A percentile compares a stretch with the other conserved stretches of the same genome.
These are phyloP conservation scores for Gamarada debralockiae DNA, from an alignment of 495 filamentous ascomycete species.

Conservation along the genomic window DNA sequence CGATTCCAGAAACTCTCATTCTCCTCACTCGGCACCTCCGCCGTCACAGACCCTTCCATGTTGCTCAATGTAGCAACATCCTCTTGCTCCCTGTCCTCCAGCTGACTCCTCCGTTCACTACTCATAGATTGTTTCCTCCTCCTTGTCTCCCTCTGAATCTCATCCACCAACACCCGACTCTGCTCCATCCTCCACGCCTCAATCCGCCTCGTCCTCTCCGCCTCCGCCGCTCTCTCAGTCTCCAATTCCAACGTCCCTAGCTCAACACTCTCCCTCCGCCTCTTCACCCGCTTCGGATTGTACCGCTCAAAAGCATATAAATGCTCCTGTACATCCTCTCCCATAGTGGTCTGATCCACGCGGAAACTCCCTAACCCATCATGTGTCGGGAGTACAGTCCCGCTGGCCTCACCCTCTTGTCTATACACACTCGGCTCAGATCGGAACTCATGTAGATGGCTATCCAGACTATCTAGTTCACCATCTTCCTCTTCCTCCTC, in stretches of 20 bases:
- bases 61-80: slow-evolving; percentile 22
- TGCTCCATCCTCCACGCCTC: slow-evolving; percentile 92
- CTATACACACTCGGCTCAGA: slow-evolving; percentile 47
- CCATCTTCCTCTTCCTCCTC: slow-evolving; percentile 58
- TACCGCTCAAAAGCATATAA: slow-evolving; percentile 81
- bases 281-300: slow-evolving; percentile 69
- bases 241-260: slow-evolving; percentile 48
- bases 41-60: slow-evolving; percentile 12
- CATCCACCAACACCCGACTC: slow-evolving; percentile 75
- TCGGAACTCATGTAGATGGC: slow-evolving; percentile 81
- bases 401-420: slow-evolving; percentile 17
- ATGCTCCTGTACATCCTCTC: slow-evolving; percentile 63
- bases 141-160: slow-evolving; percentile 82
- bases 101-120: slow-evolving; percentile 26
- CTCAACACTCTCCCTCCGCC: slow-evolving; percentile 59
- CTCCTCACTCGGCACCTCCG: slow-evolving; percentile 25
- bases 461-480: slow-evolving; percentile 88
- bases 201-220: slow-evolving; percentile 75
- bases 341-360: slow-evolving; percentile 37
- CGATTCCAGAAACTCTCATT: slow-evolving; percentile 71
- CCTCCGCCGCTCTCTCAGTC: slow-evolving; percentile 52
- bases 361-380: slow-evolving; percentile 86
- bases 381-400: slow-evolving; percentile 72
- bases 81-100: slow-evolving; percentile 25
- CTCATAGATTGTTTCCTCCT: slow-evolving; percentile 47